phyloP scores from a whole-genome alignment of 2,329 filamentous ascomycete species.

The Penicillium sp. region DNA sequence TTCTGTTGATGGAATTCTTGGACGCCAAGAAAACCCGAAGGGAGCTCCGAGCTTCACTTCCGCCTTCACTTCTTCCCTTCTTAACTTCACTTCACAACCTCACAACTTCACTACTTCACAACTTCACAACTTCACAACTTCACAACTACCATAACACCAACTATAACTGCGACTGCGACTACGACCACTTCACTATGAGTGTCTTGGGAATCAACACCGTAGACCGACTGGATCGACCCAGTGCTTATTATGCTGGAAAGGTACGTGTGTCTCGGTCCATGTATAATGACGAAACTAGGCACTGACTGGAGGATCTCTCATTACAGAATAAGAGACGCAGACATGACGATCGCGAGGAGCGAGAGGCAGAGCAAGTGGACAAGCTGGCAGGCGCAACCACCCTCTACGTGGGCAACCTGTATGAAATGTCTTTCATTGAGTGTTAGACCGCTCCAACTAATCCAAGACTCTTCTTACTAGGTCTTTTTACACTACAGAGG shows the following conservation, averaged over 20 bases:
- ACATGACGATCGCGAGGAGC: constrained; percentile 61
- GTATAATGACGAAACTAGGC: neutral
- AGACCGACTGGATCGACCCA: constrained; percentile 89
- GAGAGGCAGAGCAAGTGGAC: constrained; percentile 68
- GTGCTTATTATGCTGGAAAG: constrained; percentile 86
- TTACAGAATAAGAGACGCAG: constrained; percentile 73
- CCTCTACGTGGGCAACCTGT: constrained; percentile 97
- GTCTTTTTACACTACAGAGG: constrained; percentile 97
- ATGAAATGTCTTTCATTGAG: constrained; percentile 42
- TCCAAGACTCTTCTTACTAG: constrained; percentile 54
- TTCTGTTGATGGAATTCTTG: constrained; percentile 28
- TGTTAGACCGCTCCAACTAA: constrained; percentile 13
- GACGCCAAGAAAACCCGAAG: constrained; percentile 23
- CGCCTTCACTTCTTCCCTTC: constrained; percentile 18
- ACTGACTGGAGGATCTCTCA: neutral
- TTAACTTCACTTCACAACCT: neutral
- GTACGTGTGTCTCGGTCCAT: constrained; percentile 55
- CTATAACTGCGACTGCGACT: no score
- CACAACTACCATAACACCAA: no score
- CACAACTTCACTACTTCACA: neutral
- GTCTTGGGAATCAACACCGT: constrained; percentile 62
- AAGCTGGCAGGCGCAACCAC: constrained; percentile 87
- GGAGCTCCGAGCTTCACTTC: constrained; percentile 29
- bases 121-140: neutral
- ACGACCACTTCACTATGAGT: constrained; percentile 35